Base-by-base conservation (phyloP, 2,329 filamentous ascomycete genomes). In the Didymella segeticola region DNA sequence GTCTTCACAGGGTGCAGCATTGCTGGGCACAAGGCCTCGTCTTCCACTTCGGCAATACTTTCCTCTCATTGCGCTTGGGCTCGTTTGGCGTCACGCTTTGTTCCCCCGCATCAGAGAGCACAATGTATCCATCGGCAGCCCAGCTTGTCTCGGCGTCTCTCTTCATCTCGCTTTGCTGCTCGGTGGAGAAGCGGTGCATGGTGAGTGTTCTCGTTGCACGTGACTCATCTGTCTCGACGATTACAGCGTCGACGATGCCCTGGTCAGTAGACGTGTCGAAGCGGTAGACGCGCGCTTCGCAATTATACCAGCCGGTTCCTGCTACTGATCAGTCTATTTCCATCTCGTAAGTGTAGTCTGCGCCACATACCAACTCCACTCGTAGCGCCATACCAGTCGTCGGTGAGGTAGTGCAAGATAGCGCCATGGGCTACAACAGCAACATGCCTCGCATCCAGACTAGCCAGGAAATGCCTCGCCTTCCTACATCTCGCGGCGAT, bases 391-490 rank as follows among this genome's bases (percentile, higher is more conserved):
- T 56, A 47, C 84, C 87, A 95, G 67, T 96, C 91, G 60, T 90
- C 83, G 0, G 89, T 93, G 60, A 96, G 77, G 66, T 90, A 95
- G 73, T 96, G 91, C 66, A 96, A 69, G 63, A 91, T 88, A 1
- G 88, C 89, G 1, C 91, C 91, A 66, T 96, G 91, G 4, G 89
- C 88, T 7, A 93, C 89, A 1, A 91, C 81, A 0, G 87, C 86
- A 19, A 96, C 83, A 57, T 92, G 33, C n/a, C 52, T 46, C 5
- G 54, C 53, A 4, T 39, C 9, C 22, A 56, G 34, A 12, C 49
- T 25, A 15, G 48, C 42, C 7, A 64, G 39, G 8, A 60, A 56
- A 8, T 34, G 39, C 5, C 61, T 41, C 2, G 52, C 56, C 14
- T 53, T 48, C 2, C 30, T 27, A 12, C 47, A 49, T 3, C 61